A percentile compares a stretch with the other conserved stretches of the same genome.
phyloP scores from a whole-genome alignment of 2,329 filamentous ascomycete species.

The Colletotrichum ledebouriae region DNA sequence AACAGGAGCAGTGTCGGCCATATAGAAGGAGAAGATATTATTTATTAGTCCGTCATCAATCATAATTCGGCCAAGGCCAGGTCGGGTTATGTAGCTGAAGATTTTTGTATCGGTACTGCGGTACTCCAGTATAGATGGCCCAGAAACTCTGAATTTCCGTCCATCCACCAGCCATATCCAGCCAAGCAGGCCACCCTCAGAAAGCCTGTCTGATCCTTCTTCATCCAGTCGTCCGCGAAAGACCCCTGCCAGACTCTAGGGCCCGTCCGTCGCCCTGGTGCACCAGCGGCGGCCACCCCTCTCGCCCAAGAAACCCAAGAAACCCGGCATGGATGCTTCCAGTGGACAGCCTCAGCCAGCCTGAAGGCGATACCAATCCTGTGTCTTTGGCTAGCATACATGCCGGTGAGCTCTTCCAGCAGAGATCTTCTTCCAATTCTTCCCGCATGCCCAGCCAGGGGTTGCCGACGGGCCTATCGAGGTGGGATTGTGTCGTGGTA shows the following conservation, averaged over 20 bases:
- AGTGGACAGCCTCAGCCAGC: neutral
- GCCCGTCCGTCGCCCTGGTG: constrained; percentile 7
- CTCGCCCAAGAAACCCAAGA: constrained; percentile 14
- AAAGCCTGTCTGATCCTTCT: constrained; percentile 1
- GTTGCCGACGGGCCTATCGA: constrained; percentile 9
- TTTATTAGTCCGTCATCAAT: constrained; percentile 41
- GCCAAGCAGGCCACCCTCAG: neutral
- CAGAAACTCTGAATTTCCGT: neutral
- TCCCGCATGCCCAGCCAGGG: constrained; percentile 22
- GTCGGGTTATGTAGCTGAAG: constrained; percentile 1
- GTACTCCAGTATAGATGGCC: neutral
- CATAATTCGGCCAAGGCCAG: constrained; percentile 22
- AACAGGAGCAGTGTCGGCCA: constrained; percentile 4
- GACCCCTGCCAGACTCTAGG: constrained; percentile 20
- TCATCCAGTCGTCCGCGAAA: constrained; percentile 27
- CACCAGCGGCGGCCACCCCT: constrained; percentile 23
- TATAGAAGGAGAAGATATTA: neutral
- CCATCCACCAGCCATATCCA: neutral
- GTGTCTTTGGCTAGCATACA: neutral
- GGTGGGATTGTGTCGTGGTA: constrained; percentile 18
- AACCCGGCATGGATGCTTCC: constrained; percentile 1
- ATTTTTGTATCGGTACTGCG: neutral
- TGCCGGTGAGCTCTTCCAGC: neutral
- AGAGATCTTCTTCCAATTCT: constrained; percentile 17
- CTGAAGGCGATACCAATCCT: neutral